These are phyloP conservation scores for Apiospora koreana DNA, from an alignment of 2,329 filamentous ascomycete genomes.

Conservation along the genomic window DNA sequence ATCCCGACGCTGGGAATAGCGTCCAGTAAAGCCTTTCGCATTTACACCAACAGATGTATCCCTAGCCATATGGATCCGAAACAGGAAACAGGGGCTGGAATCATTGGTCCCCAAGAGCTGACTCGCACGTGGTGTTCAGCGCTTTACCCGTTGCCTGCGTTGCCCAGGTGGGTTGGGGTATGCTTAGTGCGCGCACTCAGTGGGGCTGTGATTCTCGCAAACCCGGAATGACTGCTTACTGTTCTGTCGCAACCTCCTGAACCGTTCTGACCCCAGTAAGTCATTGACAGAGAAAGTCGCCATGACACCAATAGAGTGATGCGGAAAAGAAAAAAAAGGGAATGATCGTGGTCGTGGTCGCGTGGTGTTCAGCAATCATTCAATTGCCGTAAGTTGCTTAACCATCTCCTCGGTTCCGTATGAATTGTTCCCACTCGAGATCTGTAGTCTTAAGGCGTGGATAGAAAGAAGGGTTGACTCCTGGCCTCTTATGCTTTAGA, in stretches of 20 bases:
- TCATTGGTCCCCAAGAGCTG: background rate
- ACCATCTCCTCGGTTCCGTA: background rate
- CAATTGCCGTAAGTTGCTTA: background rate
- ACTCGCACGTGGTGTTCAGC: background rate
- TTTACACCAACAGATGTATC: background rate
- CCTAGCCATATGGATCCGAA: background rate
- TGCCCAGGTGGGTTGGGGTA: background rate
- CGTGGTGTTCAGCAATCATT: background rate
- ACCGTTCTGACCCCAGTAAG: background rate
- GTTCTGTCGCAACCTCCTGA: background rate
- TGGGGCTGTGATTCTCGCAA: background rate
- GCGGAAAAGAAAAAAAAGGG: background rate
- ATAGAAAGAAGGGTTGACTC: background rate
- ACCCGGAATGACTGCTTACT: background rate
- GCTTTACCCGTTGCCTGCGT: background rate
- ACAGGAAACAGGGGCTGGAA: background rate
- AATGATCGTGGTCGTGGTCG: background rate
- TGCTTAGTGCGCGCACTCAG: conserved; percentile 5
- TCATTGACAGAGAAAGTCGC: background rate
- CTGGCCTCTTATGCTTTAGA: background rate
- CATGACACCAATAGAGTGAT: background rate
- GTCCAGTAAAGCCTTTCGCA: background rate
- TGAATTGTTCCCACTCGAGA: background rate
- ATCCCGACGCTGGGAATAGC: background rate
- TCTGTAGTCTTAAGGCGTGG: background rate